Evolutionary conservation across 495 filamentous ascomycete species (phyloP).

Genomic region (Hapsidospora chrysogenum): DNA sequence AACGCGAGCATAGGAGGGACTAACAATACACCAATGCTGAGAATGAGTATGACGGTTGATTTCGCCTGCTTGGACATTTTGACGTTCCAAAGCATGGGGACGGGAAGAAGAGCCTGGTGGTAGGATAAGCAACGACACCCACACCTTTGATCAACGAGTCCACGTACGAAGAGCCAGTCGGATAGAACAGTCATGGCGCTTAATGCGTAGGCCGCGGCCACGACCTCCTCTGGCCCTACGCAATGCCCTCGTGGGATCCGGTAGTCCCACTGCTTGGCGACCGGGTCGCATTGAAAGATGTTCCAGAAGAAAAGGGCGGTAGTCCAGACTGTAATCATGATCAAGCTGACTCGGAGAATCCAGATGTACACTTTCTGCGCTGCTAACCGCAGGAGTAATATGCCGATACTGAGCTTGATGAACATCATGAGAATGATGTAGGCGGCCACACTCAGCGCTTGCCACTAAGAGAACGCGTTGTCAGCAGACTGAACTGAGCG

Average conservation of each 20-base stretch:
- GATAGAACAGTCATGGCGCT: conserved; percentile 21
- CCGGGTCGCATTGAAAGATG: conserved; percentile 20
- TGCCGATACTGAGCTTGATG: conserved; percentile 26
- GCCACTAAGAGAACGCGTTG: conserved; percentile 11
- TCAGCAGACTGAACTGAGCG: neutral
- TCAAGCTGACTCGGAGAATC: conserved; percentile 15
- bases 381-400: conserved; percentile 23
- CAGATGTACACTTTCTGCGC: conserved; percentile 17
- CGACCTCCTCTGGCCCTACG: conserved; percentile 14
- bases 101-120: conserved; percentile 15
- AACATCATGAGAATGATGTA: conserved; percentile 26
- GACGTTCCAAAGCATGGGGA: conserved; percentile 26
- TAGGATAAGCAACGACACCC: neutral
- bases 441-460: conserved; percentile 19
- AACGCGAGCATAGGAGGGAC: neutral
- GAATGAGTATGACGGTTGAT: conserved; percentile 17
- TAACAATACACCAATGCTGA: conserved; percentile 21
- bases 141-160: neutral
- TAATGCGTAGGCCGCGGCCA: conserved; percentile 21
- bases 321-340: conserved; percentile 19
- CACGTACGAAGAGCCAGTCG: conserved; percentile 20
- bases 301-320: conserved; percentile 21
- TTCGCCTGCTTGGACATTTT: conserved; percentile 22
- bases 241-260: conserved; percentile 15
- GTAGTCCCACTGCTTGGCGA: conserved; percentile 22